Percentiles rank a stretch among this genome's conserved stretches.
Evolutionary conservation across 768 basidiomycete genomes (phyloP).

Genomic region (Tulasnella sp.): DNA sequence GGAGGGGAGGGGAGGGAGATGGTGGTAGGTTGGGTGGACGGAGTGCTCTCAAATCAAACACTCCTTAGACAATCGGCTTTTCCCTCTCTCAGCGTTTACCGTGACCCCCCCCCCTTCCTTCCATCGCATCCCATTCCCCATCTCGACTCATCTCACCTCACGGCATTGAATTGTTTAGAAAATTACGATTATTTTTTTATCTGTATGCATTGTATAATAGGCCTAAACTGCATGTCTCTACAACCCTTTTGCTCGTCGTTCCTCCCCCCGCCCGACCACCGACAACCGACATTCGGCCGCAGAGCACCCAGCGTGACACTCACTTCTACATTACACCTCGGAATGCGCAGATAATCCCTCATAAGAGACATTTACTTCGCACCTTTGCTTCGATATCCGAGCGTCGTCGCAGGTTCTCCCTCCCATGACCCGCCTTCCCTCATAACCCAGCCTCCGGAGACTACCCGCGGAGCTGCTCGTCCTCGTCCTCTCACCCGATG

Average conservation of each 20-base stretch:
- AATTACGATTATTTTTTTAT: neutral
- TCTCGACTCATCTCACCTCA: neutral
- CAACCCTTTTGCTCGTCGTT: neutral
- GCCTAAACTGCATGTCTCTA: neutral
- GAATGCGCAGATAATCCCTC: neutral
- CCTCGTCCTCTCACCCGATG: neutral
- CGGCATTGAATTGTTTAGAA: neutral
- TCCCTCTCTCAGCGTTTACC: constrained; percentile 11
- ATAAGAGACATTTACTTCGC: constrained; percentile 6
- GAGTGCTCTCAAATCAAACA: constrained; percentile 9
- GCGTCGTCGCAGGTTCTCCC: neutral
- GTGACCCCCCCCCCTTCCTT: neutral
- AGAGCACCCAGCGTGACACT: neutral
- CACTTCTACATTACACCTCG: neutral
- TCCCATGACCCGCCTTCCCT: constrained; percentile 12
- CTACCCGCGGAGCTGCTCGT: constrained; percentile 10
- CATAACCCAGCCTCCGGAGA: constrained; percentile 8
- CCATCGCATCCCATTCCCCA: neutral
- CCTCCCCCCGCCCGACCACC: neutral
- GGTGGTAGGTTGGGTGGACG: constrained; percentile 10
- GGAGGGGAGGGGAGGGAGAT: constrained; percentile 18
- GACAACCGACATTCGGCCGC: constrained; percentile 8
- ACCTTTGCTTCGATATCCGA: neutral
- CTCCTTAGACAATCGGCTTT: constrained; percentile 6
- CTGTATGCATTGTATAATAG: neutral